A percentile compares a stretch with the other conserved stretches of the same genome.
phyloP scores from a whole-genome alignment of 2,329 filamentous ascomycete genomes.

The Verruconis gallopava region DNA sequence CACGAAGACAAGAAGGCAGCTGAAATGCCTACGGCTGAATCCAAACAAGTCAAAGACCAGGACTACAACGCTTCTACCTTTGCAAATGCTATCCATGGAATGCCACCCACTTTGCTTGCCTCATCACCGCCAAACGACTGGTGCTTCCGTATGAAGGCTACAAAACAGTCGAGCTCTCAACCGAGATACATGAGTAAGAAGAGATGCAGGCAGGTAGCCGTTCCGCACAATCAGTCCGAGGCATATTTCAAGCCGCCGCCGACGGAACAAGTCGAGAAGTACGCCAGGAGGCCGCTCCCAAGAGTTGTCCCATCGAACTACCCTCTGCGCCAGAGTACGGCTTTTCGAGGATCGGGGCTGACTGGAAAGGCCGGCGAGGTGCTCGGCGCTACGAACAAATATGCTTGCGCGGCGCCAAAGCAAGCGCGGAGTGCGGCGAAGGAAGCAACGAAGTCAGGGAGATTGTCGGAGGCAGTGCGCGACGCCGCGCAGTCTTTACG shows the following conservation, averaged over 20 bases:
- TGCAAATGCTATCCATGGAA: not conserved
- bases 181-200: not conserved
- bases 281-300: no score
- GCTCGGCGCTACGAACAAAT: not conserved
- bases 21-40: not conserved
- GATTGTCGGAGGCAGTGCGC: no score
- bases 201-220: not conserved
- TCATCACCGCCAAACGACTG: not conserved
- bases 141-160: conserved; percentile 1
- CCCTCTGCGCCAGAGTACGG: not conserved
- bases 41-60: no score
- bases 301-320: not conserved
- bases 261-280: no score
- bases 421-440: not conserved
- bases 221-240: no score
- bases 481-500: no score
- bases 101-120: not conserved
- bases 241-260: no score
- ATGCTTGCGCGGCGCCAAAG: not conserved
- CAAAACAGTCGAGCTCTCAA: not conserved
- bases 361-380: not conserved
- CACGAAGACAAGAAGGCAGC: not conserved
- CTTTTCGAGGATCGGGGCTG: not conserved
- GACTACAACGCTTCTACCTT: not conserved
- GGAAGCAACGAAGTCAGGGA: not conserved